Percentiles rank a stretch among this genome's conserved stretches.
Evolutionary conservation across 441 rosid species (phyloP).

Genomic region (Gossypium davidsonii): DNA sequence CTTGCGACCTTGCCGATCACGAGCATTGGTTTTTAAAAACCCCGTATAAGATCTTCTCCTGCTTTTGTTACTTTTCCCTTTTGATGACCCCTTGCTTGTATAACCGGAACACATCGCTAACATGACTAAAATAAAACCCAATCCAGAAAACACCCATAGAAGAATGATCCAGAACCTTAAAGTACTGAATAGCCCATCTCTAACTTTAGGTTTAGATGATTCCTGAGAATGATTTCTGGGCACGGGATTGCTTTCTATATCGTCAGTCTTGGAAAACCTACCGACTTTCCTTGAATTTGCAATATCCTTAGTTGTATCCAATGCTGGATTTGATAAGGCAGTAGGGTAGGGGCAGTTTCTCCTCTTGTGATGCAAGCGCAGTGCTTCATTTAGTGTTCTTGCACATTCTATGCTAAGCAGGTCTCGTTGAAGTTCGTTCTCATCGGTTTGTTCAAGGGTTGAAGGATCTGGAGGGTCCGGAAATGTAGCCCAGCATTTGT

Average conservation of each 20-base stretch:
- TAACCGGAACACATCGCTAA: constrained; percentile 50
- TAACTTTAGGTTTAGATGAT: constrained; percentile 22
- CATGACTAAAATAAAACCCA: constrained; percentile 63
- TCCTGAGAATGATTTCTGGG: constrained; percentile 28
- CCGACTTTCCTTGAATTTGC: constrained; percentile 51
- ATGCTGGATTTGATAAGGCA: constrained; percentile 24
- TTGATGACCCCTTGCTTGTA: constrained; percentile 41
- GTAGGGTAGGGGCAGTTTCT: constrained; percentile 61
- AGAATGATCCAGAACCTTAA: constrained; percentile 67
- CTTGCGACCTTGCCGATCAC: constrained; percentile 28
- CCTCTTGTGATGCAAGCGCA: constrained; percentile 66
- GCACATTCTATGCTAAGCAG: constrained; percentile 93
- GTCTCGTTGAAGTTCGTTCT: constrained; percentile 49
- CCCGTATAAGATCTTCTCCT: constrained; percentile 57
- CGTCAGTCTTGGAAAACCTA: constrained; percentile 25
- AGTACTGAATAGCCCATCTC: constrained; percentile 50
- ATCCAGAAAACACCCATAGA: constrained; percentile 65
- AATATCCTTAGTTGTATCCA: constrained; percentile 18
- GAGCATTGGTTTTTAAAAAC: constrained; percentile 36
- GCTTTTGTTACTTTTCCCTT: constrained; percentile 57
- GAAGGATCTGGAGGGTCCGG: constrained; percentile 82
- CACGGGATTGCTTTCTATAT: constrained; percentile 22
- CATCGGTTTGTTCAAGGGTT: constrained; percentile 45
- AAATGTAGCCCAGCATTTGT: constrained; percentile 82
- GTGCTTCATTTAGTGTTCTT: constrained; percentile 67